Conservation (phyloP, 2,329 filamentous ascomycete species). For the Aureobasidium zeae region DNA sequence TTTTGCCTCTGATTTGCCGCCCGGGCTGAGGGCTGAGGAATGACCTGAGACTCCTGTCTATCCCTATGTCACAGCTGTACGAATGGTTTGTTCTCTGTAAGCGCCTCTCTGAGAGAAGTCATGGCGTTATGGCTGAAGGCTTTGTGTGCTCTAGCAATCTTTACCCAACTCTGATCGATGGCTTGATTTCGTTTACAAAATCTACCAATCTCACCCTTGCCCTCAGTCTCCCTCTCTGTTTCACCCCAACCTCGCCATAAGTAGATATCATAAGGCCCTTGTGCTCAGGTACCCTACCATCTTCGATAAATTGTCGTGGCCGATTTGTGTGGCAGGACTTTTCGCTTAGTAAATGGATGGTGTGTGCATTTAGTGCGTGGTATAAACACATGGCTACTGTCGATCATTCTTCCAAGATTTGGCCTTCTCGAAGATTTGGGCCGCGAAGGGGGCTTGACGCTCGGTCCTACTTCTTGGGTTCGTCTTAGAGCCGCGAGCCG, state of each 20-base stretch:
- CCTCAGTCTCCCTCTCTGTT: too few relatives aligned
- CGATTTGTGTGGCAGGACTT: conserved; percentile 9
- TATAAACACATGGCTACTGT: conserved; percentile 15
- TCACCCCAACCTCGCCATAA: too few relatives aligned
- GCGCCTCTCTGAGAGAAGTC: too few relatives aligned
- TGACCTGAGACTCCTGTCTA: too few relatives aligned
- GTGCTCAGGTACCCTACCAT: too few relatives aligned
- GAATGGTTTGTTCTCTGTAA: conserved; percentile 6
- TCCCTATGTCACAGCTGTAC: too few relatives aligned
- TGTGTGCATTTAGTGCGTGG: conserved; percentile 10
- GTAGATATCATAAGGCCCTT: too few relatives aligned
- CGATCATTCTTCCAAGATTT: conserved; percentile 14
- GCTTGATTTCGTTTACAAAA: too few relatives aligned
- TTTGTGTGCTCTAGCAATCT: too few relatives aligned
- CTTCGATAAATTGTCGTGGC: conserved; percentile 7
- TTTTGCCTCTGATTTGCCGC: conserved; percentile 14
- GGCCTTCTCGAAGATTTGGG: conserved; percentile 14
- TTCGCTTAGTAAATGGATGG: conserved; percentile 12
- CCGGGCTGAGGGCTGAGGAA: conserved; percentile 5
- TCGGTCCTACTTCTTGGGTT: conserved; percentile 13
- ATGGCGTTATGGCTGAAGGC: too few relatives aligned
- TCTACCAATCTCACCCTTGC: too few relatives aligned
- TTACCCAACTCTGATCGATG: too few relatives aligned
- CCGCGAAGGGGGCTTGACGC: conserved; percentile 14
- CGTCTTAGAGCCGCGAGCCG: conserved; percentile 13